A percentile compares a stretch with the other conserved stretches of the same genome.
Conservation (phyloP, 768 basidiomycete species). For the Melanogaster broomeanus region DNA sequence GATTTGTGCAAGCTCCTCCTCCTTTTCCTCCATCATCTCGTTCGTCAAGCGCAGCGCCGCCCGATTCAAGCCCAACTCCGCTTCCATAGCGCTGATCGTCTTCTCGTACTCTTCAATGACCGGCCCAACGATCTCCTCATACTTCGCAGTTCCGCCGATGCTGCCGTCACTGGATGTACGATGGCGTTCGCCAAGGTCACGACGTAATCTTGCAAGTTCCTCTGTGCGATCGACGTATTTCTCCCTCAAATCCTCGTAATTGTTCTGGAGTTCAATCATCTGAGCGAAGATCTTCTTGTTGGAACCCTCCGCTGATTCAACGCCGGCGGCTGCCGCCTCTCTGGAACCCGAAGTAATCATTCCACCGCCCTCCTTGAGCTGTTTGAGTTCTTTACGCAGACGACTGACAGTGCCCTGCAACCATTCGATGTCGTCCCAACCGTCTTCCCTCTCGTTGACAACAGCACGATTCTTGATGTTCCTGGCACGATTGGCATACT, state of each 20-base stretch:
- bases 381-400: constrained; percentile 84
- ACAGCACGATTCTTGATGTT: constrained; percentile 96
- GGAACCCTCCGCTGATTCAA: constrained; percentile 54
- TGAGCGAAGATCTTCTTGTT: constrained; percentile 78
- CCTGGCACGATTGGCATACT: constrained; percentile 95
- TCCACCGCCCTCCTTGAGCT: constrained; percentile 67
- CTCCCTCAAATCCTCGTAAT: constrained; percentile 80
- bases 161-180: constrained; percentile 58
- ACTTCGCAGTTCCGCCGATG: constrained; percentile 69
- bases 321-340: constrained; percentile 25
- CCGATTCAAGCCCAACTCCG: constrained; percentile 83
- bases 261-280: constrained; percentile 82
- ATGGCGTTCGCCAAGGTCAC: constrained; percentile 77
- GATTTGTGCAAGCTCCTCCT: constrained; percentile 70
- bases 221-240: constrained; percentile 89
- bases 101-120: constrained; percentile 99
- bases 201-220: constrained; percentile 77
- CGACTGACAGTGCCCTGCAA: constrained; percentile 84
- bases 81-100: constrained; percentile 93
- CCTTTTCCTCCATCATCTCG: constrained; percentile 90
- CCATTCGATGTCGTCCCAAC: constrained; percentile 99
- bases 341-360: constrained; percentile 23
- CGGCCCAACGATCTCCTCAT: constrained; percentile 93
- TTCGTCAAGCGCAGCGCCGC: constrained; percentile 90
- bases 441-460: constrained; percentile 92